Evolutionary conservation across 352 stramenopile species (phyloP), one percentile per base, ranked within the genome.

Genomic region (Pythium myriotylum): DNA sequence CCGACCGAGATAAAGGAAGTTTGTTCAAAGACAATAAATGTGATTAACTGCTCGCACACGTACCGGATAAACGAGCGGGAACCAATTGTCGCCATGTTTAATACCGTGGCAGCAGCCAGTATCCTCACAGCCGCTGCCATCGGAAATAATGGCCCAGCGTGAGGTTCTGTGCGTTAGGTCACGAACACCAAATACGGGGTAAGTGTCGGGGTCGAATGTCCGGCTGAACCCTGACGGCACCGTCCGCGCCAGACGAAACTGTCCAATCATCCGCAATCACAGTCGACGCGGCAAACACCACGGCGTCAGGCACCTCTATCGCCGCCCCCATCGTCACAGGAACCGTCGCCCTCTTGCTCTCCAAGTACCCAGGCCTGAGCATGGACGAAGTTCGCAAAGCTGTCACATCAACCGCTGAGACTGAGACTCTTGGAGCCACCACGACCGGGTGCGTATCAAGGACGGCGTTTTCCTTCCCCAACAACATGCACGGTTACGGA

Each of bases 401-500:
- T 24, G 22, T 48, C 13, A 29, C 54, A 17, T n/a, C 62, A 3
- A 49, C 64, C 16, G 59, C 76, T 4, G 63, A 68, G 24, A 41
- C 41, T 5, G 26, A 43, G 22, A n/a, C 73, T 10, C 56, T 54
- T 39, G 54, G 42, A 7, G 54, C 58, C 1, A 60, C 59, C 6
- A 54, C 49, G 13, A 26, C 54, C 14, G 55, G 56, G 4, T 83
- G 71, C 45, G 50, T 6, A 70, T 67, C 13, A 47, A 48, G 10
- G 70, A 74, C 48, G 27, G n/a, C 1, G 51, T 39, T 9, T 76
- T 59, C n/a, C n/a, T n/a, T n/a, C 59, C 74, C 72, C 2, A 84
- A 84, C 61, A 79, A 81, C 61, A 64, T 70, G 50, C 79, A 65
- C 42, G 73, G 70, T 23, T 68, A 73, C 29, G 70, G 70, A 22